Evolutionary conservation across 306 rosid genomes (phyloP), one percentile per base, ranked within the genome.

Genomic region (Ceratonia siliqua): DNA sequence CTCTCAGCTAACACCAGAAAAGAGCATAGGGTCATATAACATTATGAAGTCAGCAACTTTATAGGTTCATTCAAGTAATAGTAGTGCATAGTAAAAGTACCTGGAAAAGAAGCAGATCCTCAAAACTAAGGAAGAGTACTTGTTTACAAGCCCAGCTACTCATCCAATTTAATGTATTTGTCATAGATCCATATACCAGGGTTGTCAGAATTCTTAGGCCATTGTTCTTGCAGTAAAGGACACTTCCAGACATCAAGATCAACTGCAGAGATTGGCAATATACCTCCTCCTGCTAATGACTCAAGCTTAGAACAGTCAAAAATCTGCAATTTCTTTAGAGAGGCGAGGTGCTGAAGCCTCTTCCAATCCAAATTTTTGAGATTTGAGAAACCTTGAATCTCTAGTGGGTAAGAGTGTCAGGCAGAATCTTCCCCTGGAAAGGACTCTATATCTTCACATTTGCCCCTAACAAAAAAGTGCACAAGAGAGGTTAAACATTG

Each of bases 391-490:
- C 68, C 68, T 0, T 43, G 56, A 43, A 72, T 72, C 68, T 27
- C 77, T 41, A 72, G 46, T 17, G 65, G 18, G 25, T 9, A 38
- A 53, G 73, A 11, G 72, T 24, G 17, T 36, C 13, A 21, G 72
- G 66, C 56, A 54, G 54, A 41, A 20, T 43, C 67, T 50, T 65
- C 79, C 14, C 49, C 65, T n/a, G 72, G 79, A 63, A 62, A 50
- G 22, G 72, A 75, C 64, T 50, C 56, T 17, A 75, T 41, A 17
- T 50, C 72, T 75, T 72, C 77, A 42, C 77, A 72, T 57, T 42
- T 57, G 2, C 77, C 77, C 21, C 57, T 57, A 43, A 72, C 45
- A 11, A 32, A 56, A 18, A 72, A 58, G 68, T 72, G 30, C 57
- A 24, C 68, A 18, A 72, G 77, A 15, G 77, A 72, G 57, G 21